Evolutionary conservation across 2,329 filamentous ascomycete species (phyloP).

Genomic region (Sclerotinia borealis): DNA sequence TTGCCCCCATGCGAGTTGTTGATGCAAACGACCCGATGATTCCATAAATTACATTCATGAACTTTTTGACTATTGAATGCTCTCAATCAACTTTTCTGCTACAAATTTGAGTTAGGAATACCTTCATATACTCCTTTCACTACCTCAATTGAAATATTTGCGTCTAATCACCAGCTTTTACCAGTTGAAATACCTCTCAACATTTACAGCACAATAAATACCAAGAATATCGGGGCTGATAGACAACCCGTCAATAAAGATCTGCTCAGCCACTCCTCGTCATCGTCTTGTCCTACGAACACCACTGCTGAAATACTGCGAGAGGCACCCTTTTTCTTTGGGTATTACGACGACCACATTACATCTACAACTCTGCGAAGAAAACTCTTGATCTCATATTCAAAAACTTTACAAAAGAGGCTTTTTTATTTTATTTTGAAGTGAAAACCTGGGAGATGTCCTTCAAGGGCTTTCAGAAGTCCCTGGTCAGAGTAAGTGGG

Average conservation of each 20-base stretch:
- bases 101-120: neutral
- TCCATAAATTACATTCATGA: neutral
- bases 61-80: constrained; percentile 1
- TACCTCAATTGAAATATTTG: neutral
- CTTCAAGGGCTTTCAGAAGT: constrained; percentile 94
- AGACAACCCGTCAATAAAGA: constrained; percentile 3
- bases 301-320: constrained; percentile 6
- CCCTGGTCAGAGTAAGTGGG: constrained; percentile 67
- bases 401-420: neutral
- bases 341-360: neutral
- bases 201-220: neutral
- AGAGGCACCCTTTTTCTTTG: neutral
- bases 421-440: neutral
- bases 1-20: neutral
- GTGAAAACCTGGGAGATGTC: constrained; percentile 57
- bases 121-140: neutral
- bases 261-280: constrained; percentile 28
- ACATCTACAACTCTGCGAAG: neutral
- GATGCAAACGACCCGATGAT: constrained; percentile 12
- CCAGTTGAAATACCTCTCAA: neutral
- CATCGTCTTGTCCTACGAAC: constrained; percentile 19
- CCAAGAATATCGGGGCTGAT: constrained; percentile 11
- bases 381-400: neutral
- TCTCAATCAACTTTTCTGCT: neutral
- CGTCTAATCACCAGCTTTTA: neutral